These are phyloP conservation scores for Austroboletus festivus DNA, from an alignment of 768 basidiomycete species.

Conservation along the genomic window DNA sequence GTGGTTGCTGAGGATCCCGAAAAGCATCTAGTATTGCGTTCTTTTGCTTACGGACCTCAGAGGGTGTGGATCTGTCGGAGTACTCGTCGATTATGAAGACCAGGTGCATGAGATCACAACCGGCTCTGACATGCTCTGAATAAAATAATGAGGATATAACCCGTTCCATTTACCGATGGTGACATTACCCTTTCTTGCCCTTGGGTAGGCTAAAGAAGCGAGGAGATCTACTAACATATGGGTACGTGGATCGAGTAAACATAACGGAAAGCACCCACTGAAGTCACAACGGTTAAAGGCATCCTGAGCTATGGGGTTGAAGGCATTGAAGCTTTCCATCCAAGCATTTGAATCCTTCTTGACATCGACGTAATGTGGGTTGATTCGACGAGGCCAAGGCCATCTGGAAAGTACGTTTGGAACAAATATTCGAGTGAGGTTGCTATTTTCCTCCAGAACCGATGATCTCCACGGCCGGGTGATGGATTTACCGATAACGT, in stretches of 20 bases:
- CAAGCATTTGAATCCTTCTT: slow-evolving; percentile 12
- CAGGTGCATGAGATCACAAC: slow-evolving; percentile 50
- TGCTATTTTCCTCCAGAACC: neutral
- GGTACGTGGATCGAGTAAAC: neutral
- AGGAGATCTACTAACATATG: slow-evolving; percentile 7
- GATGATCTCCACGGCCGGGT: neutral
- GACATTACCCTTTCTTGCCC: slow-evolving; percentile 8
- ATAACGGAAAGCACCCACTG: neutral
- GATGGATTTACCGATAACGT: neutral
- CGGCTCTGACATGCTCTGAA: slow-evolving; percentile 28
- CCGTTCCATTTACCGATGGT: neutral
- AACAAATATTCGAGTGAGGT: slow-evolving; percentile 9
- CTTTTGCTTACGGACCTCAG: slow-evolving; percentile 26
- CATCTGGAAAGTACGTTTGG: slow-evolving; percentile 16
- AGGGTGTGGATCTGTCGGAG: slow-evolving; percentile 39
- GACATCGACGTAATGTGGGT: slow-evolving; percentile 5
- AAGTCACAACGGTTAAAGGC: slow-evolving; percentile 13
- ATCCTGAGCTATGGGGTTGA: slow-evolving; percentile 11
- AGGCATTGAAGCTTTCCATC: slow-evolving; percentile 7
- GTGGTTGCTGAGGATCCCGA: slow-evolving; percentile 9
- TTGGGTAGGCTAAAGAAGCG: slow-evolving; percentile 9
- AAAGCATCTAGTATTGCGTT: slow-evolving; percentile 22
- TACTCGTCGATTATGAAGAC: slow-evolving; percentile 51
- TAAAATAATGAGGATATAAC: neutral
- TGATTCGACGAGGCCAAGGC: slow-evolving; percentile 17